Percentiles rank a stretch among this genome's conserved stretches.
Evolutionary conservation across 2,329 filamentous ascomycete genomes (phyloP).

Genomic region (Tothia fuscella): DNA sequence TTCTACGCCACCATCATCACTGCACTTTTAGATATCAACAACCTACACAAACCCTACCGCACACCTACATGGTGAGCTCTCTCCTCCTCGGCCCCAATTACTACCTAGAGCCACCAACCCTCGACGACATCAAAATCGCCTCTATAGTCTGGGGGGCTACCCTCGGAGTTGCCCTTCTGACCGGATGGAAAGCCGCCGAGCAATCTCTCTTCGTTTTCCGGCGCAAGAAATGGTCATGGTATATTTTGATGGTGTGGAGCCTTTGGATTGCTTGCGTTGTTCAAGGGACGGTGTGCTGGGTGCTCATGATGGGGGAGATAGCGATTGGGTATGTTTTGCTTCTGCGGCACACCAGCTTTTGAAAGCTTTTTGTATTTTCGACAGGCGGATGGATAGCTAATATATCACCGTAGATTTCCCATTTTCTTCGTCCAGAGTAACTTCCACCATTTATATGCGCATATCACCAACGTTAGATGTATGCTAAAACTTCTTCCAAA

Average conservation of each 20-base stretch:
- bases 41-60: too few relatives aligned
- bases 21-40: too few relatives aligned
- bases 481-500: too few relatives aligned
- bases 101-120: not conserved
- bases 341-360: too few relatives aligned
- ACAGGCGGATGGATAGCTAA: too few relatives aligned
- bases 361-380: too few relatives aligned
- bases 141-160: not conserved
- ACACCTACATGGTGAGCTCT: not conserved
- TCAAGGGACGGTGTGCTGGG: not conserved
- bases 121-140: not conserved
- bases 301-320: not conserved
- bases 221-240: not conserved
- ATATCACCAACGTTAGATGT: too few relatives aligned
- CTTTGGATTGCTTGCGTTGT: not conserved
- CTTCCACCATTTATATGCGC: too few relatives aligned
- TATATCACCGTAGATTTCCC: too few relatives aligned
- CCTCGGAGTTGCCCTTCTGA: not conserved
- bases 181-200: not conserved
- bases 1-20: too few relatives aligned
- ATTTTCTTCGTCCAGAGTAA: too few relatives aligned
- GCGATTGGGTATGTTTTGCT: not conserved
- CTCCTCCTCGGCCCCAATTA: not conserved
- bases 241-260: not conserved
- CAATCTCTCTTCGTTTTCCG: not conserved